Percentiles rank a stretch among this genome's conserved stretches.
Conservation (phyloP, 192 early-diverging fungal species). For the Phycomyces blakesleeanus region DNA sequence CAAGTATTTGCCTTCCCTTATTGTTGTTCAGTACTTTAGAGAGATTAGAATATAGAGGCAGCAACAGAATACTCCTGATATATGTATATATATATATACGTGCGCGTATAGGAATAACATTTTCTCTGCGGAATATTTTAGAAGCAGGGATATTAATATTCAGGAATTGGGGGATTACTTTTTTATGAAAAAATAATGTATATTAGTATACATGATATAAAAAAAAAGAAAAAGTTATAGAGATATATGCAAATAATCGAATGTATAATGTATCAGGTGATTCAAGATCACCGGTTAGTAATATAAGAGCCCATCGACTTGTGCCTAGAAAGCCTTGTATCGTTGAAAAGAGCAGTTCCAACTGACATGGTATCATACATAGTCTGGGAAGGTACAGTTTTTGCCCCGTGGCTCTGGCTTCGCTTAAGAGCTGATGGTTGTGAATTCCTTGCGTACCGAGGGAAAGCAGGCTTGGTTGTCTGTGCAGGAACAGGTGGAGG, state of each 20-base stretch:
- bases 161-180: no score
- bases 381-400: background rate
- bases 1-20: no score
- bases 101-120: no score
- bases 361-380: background rate
- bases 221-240: background rate
- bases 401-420: conserved; percentile 6
- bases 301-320: background rate
- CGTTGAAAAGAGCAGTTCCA: background rate
- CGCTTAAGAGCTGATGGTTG: background rate
- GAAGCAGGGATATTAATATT: no score
- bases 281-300: background rate
- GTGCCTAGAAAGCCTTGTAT: background rate
- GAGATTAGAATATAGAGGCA: no score
- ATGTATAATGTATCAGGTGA: background rate
- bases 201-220: conserved; percentile 15
- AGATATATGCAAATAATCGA: background rate
- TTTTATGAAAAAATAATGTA: no score
- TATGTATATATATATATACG: no score
- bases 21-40: no score
- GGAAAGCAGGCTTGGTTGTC: conserved; percentile 13
- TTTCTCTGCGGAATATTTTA: no score
- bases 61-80: no score
- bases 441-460: conserved; percentile 7
- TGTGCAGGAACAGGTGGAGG: conserved; percentile 15